phyloP scores from a whole-genome alignment of 2,329 filamentous ascomycete genomes.

The Aureobasidium zeae region DNA sequence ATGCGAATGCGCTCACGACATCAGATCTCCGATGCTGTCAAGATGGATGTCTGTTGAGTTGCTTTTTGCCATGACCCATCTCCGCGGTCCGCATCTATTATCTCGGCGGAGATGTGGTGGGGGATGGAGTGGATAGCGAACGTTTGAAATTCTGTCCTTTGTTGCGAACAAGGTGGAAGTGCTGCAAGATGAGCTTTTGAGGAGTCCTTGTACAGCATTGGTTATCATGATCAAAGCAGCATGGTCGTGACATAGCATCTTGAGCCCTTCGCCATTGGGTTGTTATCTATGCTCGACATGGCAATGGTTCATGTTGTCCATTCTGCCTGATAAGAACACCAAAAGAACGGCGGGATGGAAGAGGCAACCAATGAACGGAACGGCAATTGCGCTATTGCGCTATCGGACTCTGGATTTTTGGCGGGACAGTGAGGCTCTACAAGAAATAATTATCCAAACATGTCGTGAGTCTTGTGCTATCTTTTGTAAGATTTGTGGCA shows the following conservation, averaged over 20 bases:
- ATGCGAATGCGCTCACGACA: too few relatives aligned
- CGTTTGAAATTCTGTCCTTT: not conserved
- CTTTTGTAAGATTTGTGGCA: not conserved
- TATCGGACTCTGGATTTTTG: conserved; percentile 7
- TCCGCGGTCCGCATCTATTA: conserved; percentile 7
- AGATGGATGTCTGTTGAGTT: too few relatives aligned
- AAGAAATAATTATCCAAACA: conserved; percentile 5
- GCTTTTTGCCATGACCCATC: too few relatives aligned
- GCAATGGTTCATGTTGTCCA: not conserved
- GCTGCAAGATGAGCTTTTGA: not conserved
- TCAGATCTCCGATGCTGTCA: too few relatives aligned
- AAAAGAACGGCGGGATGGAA: not conserved
- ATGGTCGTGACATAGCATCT: too few relatives aligned
- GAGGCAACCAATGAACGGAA: conserved; percentile 10
- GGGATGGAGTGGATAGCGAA: conserved; percentile 1
- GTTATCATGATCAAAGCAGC: too few relatives aligned
- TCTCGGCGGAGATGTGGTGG: not conserved
- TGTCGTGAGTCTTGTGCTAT: conserved; percentile 2
- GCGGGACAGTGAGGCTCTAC: not conserved
- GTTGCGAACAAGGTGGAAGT: not conserved
- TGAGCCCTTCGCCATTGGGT: too few relatives aligned
- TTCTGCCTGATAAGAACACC: not conserved
- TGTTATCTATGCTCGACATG: not conserved
- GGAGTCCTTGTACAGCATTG: too few relatives aligned
- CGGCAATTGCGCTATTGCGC: conserved; percentile 14